Evolutionary conservation across 2,329 filamentous ascomycete genomes (phyloP), one percentile per base, ranked within the genome.

Genomic region (Daldinia eschscholtzii): DNA sequence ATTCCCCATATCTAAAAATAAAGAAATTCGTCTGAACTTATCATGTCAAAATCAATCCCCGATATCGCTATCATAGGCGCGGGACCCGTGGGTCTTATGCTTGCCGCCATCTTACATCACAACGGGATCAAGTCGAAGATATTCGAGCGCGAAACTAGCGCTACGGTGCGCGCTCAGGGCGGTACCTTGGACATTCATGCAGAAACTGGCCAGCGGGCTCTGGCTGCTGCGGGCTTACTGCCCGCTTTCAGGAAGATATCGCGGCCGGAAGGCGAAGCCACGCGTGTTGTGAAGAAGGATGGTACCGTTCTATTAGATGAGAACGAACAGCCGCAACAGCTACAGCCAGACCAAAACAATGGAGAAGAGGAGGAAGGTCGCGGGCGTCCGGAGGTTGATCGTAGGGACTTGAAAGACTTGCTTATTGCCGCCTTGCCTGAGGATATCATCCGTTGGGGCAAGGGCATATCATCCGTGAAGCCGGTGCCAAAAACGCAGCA

Each of bases 131-230:
- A 66, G 6, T 73, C 58, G 52, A 72, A 65, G 7, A 55, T 80
- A 15, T 80, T 77, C 50, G 79, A 81, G 65, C 74, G 75, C 3
- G 76, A 80, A 18, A 67, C 42, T 41, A 72, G 67, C 64, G 61
- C 67, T 7, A 61, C 64, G 2, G 67, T 50, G 10, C 84, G 83
- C 37, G 84, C 83, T 0, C 80, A 86, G 2, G 85, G 85, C 2
- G 86, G 85, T 1, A 85, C 85, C 28, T 76, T 88, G 4, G 86
- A 86, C 57, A 84, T 88, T 60, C 78, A 79, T 50, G 71, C 73
- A 2, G 55, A 74, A 23, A 65, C 70, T 0, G 78, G 79, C 0
- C 79, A 79, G 64, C 70, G 62, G 18, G 78, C 78, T 2, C 70
- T 79, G n/a, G 46, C 66, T 18, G 77, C 76, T 48, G 77, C 76